These are phyloP conservation scores for Blastocystis hominis DNA, from an alignment of 352 stramenopile genomes.

Conservation along the genomic window DNA sequence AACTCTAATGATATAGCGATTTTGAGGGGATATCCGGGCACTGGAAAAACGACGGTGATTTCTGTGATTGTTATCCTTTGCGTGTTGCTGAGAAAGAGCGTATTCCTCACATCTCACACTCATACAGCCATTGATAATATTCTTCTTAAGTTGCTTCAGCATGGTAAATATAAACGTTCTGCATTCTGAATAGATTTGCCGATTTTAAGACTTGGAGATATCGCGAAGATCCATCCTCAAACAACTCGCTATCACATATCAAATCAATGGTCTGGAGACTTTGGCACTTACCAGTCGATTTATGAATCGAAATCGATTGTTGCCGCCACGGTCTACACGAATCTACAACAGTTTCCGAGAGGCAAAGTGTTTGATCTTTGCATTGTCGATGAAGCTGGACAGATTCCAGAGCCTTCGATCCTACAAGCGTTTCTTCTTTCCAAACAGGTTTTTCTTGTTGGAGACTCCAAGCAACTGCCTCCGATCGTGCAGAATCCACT, in stretches of 20 bases:
- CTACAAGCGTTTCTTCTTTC: slow-evolving; percentile 79
- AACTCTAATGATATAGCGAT: slow-evolving; percentile 25
- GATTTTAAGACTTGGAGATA: slow-evolving; percentile 29
- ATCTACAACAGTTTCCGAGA: slow-evolving; percentile 60
- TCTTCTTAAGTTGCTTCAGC: slow-evolving; percentile 5
- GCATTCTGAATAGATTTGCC: slow-evolving; percentile 5
- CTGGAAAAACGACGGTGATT: slow-evolving; percentile 47
- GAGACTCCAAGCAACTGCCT: slow-evolving; percentile 91
- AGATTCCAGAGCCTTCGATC: slow-evolving; percentile 88
- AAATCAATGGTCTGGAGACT: not conserved
- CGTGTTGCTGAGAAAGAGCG: slow-evolving; percentile 20
- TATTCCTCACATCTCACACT: slow-evolving; percentile 41
- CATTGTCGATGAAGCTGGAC: slow-evolving; percentile 92
- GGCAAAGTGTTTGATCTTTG: slow-evolving; percentile 85
- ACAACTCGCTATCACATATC: not conserved
- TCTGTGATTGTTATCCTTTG: not conserved
- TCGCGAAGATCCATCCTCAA: not conserved
- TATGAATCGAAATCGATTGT: not conserved
- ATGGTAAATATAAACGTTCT: not conserved
- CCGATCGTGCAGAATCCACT: slow-evolving; percentile 80
- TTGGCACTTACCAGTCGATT: slow-evolving; percentile 14
- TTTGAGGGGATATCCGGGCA: slow-evolving; percentile 25
- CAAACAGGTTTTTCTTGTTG: slow-evolving; percentile 86
- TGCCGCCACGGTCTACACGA: slow-evolving; percentile 47
- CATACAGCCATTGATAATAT: slow-evolving; percentile 55